These are phyloP conservation scores for Straminergon stramineum DNA, from an alignment of 225 moss, liverwort and hornwort genomes.

Conservation along the genomic window DNA sequence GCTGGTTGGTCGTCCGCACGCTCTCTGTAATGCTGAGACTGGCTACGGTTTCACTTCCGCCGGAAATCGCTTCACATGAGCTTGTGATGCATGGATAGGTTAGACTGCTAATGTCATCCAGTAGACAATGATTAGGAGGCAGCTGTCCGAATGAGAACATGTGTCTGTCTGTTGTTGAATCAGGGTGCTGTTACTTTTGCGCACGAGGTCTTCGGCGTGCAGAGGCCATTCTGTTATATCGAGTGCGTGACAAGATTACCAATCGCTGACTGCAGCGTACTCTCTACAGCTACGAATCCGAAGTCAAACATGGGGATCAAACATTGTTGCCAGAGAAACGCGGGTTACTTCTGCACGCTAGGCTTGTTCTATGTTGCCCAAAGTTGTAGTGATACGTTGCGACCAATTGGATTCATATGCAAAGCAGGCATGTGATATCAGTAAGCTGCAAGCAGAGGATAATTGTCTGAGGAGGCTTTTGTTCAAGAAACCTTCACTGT, in stretches of 20 bases:
- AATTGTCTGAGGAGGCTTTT: background rate
- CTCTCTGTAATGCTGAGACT: background rate
- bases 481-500: background rate
- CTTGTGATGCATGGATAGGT: background rate
- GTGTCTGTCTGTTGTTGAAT: background rate
- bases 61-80: background rate
- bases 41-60: background rate
- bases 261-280: background rate
- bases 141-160: background rate
- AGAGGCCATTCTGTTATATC: background rate
- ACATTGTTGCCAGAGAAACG: background rate
- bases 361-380: background rate
- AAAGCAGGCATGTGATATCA: background rate
- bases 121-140: background rate
- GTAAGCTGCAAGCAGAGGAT: background rate
- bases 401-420: background rate
- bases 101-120: background rate
- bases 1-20: background rate
- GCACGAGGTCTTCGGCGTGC: background rate
- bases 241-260: background rate
- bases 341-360: background rate
- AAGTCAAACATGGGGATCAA: background rate
- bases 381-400: background rate
- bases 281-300: background rate
- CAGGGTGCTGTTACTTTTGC: background rate